phyloP scores from a whole-genome alignment of 1,284 basidiomycete genomes.

The Rhodotorula sp. region DNA sequence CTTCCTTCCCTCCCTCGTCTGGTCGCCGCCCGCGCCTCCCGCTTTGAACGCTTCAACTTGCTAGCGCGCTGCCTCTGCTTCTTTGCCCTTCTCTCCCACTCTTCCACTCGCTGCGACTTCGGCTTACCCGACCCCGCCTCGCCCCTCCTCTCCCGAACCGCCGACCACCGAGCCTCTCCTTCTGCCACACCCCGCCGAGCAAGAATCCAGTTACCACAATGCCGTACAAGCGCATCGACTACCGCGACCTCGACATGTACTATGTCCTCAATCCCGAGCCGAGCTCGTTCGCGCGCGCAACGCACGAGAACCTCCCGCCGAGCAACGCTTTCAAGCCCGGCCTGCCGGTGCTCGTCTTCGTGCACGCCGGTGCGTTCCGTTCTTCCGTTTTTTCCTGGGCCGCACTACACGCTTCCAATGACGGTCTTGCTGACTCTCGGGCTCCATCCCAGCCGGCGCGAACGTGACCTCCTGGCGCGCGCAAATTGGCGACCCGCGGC shows the following conservation, averaged over 20 bases:
- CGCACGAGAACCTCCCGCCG: constrained; percentile 24
- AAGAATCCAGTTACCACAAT: constrained; percentile 5
- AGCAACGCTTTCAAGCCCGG: constrained; percentile 18
- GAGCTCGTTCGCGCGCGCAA: neutral
- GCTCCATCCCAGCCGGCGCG: neutral
- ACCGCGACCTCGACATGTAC: constrained; percentile 27
- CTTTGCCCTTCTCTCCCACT: no score
- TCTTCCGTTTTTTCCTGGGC: no score
- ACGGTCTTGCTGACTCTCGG: no score
- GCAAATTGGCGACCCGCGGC: constrained; percentile 12
- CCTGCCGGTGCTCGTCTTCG: constrained; percentile 20
- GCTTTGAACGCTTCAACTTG: neutral
- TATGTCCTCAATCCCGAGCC: constrained; percentile 27
- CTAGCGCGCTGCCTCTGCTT: neutral
- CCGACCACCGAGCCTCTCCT: neutral
- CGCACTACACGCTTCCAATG: neutral
- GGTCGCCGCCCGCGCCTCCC: neutral
- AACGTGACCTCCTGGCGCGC: constrained; percentile 13
- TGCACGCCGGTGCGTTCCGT: constrained; percentile 14
- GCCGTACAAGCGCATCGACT: constrained; percentile 29
- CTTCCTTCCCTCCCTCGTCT: neutral
- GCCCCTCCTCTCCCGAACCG: neutral
- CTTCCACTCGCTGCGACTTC: no score
- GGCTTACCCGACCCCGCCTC: neutral
- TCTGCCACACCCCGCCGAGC: no score